Evolutionary conservation across 2,329 filamentous ascomycete species (phyloP).

Genomic region (Ambrosiella xylebori): DNA sequence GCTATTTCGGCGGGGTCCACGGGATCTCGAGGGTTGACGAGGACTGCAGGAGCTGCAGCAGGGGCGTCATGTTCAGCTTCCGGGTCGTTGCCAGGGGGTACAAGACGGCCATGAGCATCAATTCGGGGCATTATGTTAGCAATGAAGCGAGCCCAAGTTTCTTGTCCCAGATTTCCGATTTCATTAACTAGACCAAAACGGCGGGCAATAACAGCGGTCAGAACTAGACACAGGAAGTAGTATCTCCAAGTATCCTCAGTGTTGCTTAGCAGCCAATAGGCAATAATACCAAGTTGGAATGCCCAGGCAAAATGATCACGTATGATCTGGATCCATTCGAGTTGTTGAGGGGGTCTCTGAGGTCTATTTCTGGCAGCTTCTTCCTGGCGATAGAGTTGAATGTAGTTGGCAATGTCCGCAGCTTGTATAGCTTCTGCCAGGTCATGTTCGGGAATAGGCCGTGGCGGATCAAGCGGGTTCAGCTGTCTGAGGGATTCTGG

Average conservation of each 20-base stretch:
- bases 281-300: background rate
- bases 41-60: no score
- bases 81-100: no score
- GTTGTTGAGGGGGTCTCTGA: background rate
- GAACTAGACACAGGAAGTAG: background rate
- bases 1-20: constrained; percentile 1
- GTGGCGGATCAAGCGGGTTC: background rate
- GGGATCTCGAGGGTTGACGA: constrained; percentile 15
- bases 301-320: background rate
- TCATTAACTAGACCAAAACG: constrained; percentile 40
- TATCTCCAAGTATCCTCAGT: background rate
- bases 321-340: background rate
- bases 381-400: background rate
- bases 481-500: background rate
- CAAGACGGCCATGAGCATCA: constrained; percentile 22
- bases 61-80: no score
- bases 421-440: background rate
- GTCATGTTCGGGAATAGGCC: background rate
- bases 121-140: constrained; percentile 36
- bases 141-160: constrained; percentile 36
- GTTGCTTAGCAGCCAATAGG: background rate
- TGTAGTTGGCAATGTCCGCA: background rate
- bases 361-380: background rate
- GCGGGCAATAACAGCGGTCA: constrained; percentile 30
- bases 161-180: constrained; percentile 27